Base-by-base conservation (phyloP, 2,329 filamentous ascomycete genomes). In the Aureobasidium subglaciale region DNA sequence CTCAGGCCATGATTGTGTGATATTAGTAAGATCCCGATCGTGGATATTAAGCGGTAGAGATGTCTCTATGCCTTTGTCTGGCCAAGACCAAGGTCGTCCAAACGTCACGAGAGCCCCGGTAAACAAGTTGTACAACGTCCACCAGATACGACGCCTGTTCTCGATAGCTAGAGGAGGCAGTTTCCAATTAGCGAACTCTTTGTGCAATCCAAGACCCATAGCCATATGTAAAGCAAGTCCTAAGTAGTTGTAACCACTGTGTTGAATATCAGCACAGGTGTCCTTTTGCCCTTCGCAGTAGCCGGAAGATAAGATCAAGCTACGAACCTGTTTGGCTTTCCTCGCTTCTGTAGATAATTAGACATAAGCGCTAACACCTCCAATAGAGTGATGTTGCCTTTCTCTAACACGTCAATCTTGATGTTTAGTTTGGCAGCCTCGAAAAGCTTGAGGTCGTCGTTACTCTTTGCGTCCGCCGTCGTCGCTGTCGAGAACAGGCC, bases 41-140 rank as follows among this genome's bases (percentile, higher is more conserved):
- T 76, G 68, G 2, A 77, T 66, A 55, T 78, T 78, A 16, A 70
- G 63, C 0, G 74, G 74, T 2, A 74, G 61, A 1, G 67, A 62
- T 7, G 72, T 71, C 46, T 76, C 75, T 0, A 75, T 71, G 43
- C 69, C 70, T 18, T 73, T 69, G 30, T 72, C 70, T 5, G 75
- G 75, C 50, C 74, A 69, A 20, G 74, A 68, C 50, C 77, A 68
- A 1, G 76, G 76, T 29, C 76, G 69, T 16, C 74, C 74, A 59
- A 78, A 78, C 0, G 76, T 78, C 50, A 78, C 74, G 24, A 72
- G 71, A 13, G 75, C 76, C 13, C 76, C 76, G 18, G 71, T 72
- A 54, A 74, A 73, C 58, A 78, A 77, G 10, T 74, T 71, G 57
- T 71, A 77, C 2, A 70, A 57, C 2, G 59, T 62, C 67, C 68